phyloP scores from a whole-genome alignment of 371 early-diverging fungal species.

The Rhizopus arrhizus region DNA sequence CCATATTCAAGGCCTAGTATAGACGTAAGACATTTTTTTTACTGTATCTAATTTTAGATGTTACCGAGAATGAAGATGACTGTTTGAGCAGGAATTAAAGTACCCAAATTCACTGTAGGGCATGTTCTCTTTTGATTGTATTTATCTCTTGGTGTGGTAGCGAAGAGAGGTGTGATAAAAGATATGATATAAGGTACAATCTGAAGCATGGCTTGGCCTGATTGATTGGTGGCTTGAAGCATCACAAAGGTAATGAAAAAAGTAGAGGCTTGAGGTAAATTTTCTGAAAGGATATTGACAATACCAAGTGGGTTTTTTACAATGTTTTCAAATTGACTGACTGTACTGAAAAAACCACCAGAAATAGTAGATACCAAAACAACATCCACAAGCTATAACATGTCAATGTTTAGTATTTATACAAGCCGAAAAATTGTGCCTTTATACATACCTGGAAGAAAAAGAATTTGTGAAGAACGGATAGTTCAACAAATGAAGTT shows the following conservation, averaged over 20 bases:
- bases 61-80: conserved; percentile 66
- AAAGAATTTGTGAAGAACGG: conserved; percentile 69
- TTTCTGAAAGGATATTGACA: conserved; percentile 54
- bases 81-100: conserved; percentile 63
- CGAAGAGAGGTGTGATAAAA: conserved; percentile 64
- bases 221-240: conserved; percentile 68
- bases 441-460: conserved; percentile 56
- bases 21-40: no score
- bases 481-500: conserved; percentile 62
- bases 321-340: conserved; percentile 32
- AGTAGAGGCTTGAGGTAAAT: conserved; percentile 69
- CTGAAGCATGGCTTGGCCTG: conserved; percentile 71
- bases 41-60: conserved; percentile 44
- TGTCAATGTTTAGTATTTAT: no score
- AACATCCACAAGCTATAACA: conserved; percentile 68
- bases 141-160: conserved; percentile 74
- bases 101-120: conserved; percentile 48
- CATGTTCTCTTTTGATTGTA: conserved; percentile 54
- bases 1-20: conserved; percentile 62
- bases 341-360: conserved; percentile 61
- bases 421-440: no score
- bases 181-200: conserved; percentile 65
- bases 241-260: conserved; percentile 85
- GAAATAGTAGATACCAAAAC: conserved; percentile 76
- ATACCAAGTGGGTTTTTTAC: conserved; percentile 49